Evolutionary conservation across 2,329 filamentous ascomycete species (phyloP), one percentile per base, ranked within the genome.

Genomic region (Venturia asperata): DNA sequence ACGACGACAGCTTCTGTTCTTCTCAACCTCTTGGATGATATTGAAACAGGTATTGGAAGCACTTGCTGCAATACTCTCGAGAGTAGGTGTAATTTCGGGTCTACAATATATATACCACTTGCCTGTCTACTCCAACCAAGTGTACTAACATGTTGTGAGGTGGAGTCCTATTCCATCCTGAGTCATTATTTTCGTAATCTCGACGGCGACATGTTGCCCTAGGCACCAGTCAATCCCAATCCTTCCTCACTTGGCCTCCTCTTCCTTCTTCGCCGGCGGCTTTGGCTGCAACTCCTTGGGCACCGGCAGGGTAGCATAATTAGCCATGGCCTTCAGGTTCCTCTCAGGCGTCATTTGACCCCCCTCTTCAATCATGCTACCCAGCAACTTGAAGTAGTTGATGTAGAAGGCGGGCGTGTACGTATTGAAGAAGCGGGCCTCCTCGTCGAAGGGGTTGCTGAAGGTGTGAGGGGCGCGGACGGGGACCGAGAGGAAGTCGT

Each of bases 401-500:
- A 85, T 81, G 69, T 83, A 84, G 68, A 82, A 83, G 2, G 79
- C 80, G 0, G 83, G 83, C 30, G 81, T 85, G 66, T 78, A 82
- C 0, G 83, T 85, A 70, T 84, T 85, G 75, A 84, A 79, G 70
- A 85, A 82, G 67, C 77, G 78, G 3, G 81, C 79, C 67, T 83
- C 81, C 68, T 81, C 77, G 61, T 83, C 79, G 55, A 78, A 79
- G 0, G 83, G 80, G 65, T 85, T 85, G 62, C 74, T 78, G 72
- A 86, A 85, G 0, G 81, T 84, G 70, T 85, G 82, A 11, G 83
- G 82, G 15, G 79, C 78, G 9, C 82, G 77, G 43, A 79, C 80
- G 1, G 83, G 82, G 4, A 86, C 80, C 1, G 81, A 79, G 15
- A 85, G 78, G 68, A 81, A 83, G 71, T 85, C 82, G 19, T 82